Percentiles rank a stretch among this genome's conserved stretches.
Evolutionary conservation across 768 basidiomycete genomes (phyloP).

Genomic region (Tephrocybe sp.): DNA sequence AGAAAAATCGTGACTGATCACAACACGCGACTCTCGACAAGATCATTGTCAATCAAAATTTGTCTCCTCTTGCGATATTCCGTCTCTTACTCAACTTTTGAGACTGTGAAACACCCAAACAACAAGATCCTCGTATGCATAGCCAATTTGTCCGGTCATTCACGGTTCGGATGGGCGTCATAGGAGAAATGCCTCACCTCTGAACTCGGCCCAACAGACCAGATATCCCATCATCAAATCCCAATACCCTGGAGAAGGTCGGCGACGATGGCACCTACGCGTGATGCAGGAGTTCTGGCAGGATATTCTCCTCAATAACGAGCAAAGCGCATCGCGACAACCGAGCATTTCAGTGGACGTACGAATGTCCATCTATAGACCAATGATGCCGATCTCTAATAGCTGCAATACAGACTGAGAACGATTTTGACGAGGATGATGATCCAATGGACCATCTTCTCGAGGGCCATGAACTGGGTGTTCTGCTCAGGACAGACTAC

Average conservation of each 20-base stretch:
- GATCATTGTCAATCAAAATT: no score
- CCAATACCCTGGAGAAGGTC: slow-evolving; percentile 50
- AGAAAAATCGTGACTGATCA: no score
- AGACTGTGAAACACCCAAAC: no score
- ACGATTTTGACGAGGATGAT: slow-evolving; percentile 34
- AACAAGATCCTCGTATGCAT: no score
- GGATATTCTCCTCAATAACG: slow-evolving; percentile 16
- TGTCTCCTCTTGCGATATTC: no score
- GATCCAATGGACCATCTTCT: slow-evolving; percentile 56
- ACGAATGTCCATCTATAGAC: neutral
- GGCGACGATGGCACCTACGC: slow-evolving; percentile 55
- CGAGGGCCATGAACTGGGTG: slow-evolving; percentile 51
- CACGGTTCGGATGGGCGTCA: slow-evolving; percentile 15
- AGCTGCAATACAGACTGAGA: slow-evolving; percentile 16
- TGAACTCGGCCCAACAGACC: slow-evolving; percentile 23
- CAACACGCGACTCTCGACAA: no score
- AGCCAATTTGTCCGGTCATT: slow-evolving; percentile 15
- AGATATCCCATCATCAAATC: slow-evolving; percentile 46
- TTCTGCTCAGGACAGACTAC: slow-evolving; percentile 76
- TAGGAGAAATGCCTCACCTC: neutral
- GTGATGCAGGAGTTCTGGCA: slow-evolving; percentile 53
- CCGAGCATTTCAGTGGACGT: slow-evolving; percentile 10
- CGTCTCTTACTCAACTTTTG: no score
- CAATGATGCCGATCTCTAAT: neutral
- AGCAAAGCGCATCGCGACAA: neutral